These are phyloP conservation scores for Pseudonitzschia pungens DNA, from an alignment of 108 stramenopile genomes.

Conservation along the genomic window DNA sequence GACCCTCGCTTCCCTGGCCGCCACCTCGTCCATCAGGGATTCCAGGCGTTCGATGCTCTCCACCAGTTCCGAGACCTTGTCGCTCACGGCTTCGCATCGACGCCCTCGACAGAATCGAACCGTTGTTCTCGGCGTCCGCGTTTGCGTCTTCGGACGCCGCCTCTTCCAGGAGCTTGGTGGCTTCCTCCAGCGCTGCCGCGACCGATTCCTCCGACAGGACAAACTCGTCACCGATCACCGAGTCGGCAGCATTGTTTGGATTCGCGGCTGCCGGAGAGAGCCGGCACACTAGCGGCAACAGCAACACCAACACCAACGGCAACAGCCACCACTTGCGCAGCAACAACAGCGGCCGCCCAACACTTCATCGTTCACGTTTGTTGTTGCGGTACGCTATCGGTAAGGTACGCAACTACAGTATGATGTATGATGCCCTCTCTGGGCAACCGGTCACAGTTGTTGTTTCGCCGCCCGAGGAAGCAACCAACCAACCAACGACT, in stretches of 20 bases:
- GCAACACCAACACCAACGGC: too few species aligned
- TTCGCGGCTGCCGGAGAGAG: neutral
- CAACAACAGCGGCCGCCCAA: neutral
- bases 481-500: too few species aligned
- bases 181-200: neutral
- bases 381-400: too few species aligned
- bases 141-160: too few species aligned
- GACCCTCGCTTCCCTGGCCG: neutral
- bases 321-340: too few species aligned
- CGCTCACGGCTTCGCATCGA: neutral
- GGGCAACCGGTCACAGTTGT: too few species aligned
- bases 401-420: too few species aligned
- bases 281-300: too few species aligned
- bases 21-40: neutral
- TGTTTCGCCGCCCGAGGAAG: too few species aligned
- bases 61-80: neutral
- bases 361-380: neutral
- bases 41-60: constrained; percentile 8
- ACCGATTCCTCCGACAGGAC: neutral
- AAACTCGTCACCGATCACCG: neutral
- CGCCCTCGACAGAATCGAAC: neutral
- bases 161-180: neutral
- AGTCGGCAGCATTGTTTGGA: too few species aligned
- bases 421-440: too few species aligned
- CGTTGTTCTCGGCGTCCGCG: too few species aligned